These are phyloP conservation scores for Calonectria honghensis DNA, from an alignment of 2,329 filamentous ascomycete species.

Conservation along the genomic window DNA sequence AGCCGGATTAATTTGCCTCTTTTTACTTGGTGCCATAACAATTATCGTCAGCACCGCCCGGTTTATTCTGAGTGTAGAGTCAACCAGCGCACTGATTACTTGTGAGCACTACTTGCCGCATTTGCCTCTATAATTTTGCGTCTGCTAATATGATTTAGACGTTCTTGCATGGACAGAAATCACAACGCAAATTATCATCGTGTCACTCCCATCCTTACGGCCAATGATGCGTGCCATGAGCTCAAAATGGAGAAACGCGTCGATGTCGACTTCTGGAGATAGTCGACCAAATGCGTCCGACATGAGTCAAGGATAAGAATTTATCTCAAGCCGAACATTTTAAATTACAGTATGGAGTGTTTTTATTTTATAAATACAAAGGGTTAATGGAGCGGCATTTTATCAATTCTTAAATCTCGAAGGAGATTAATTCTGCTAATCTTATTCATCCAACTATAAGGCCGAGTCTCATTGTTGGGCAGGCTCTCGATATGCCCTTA, in stretches of 20 bases:
- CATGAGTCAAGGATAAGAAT: not conserved
- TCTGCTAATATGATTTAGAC: not conserved
- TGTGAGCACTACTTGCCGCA: not conserved
- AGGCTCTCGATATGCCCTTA: no score
- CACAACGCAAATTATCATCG: conserved; percentile 20
- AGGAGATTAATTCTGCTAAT: not conserved
- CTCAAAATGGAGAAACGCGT: conserved; percentile 2
- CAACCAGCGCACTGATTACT: not conserved
- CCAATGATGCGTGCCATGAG: not conserved
- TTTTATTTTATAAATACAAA: not conserved
- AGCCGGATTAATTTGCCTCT: not conserved
- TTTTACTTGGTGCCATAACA: conserved; percentile 6
- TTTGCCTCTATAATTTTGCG: no score
- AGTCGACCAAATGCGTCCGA: not conserved
- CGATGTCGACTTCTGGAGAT: not conserved
- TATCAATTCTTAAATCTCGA: not conserved
- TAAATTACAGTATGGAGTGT: not conserved
- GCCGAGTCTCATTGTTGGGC: not conserved
- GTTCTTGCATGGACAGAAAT: conserved; percentile 18
- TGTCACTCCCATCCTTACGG: not conserved
- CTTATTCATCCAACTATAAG: not conserved
- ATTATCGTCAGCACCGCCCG: conserved; percentile 9
- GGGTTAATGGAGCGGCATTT: not conserved
- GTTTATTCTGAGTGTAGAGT: not conserved
- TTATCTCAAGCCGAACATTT: no score